Evolutionary conservation across 2,329 filamentous ascomycete genomes (phyloP).

Genomic region (Parascedosporium putredinis): DNA sequence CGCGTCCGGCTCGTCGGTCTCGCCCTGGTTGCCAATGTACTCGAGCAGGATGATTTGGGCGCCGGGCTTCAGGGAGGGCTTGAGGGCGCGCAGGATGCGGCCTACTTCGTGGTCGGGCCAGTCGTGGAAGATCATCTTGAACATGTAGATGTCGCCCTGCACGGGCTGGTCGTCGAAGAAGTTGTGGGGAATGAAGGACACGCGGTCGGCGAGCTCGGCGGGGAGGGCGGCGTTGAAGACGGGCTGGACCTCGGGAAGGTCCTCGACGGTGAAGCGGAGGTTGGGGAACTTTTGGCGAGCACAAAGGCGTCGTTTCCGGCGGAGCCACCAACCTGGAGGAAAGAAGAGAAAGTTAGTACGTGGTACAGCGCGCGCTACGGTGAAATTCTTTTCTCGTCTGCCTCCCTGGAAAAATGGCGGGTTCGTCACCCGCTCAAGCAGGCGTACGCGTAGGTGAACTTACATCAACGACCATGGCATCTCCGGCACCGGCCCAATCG

Average conservation of each 20-base stretch:
- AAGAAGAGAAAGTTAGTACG: neutral
- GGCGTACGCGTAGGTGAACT: slow-evolving; percentile 8
- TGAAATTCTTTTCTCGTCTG: too few species aligned
- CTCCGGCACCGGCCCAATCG: slow-evolving; percentile 43
- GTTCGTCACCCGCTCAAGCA: too few species aligned
- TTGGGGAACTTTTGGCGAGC: slow-evolving; percentile 39
- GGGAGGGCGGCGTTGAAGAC: slow-evolving; percentile 32
- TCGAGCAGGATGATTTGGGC: slow-evolving; percentile 36
- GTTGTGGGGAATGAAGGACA: slow-evolving; percentile 39
- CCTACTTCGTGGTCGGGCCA: slow-evolving; percentile 44
- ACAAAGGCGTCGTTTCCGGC: slow-evolving; percentile 47
- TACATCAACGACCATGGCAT: slow-evolving; percentile 43
- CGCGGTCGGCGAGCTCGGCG: slow-evolving; percentile 16
- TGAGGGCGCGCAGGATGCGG: slow-evolving; percentile 36
- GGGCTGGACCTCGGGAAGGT: slow-evolving; percentile 36
- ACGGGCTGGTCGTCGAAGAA: slow-evolving; percentile 48
- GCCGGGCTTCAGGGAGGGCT: slow-evolving; percentile 45
- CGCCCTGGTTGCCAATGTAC: slow-evolving; percentile 30
- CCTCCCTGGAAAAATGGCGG: too few species aligned
- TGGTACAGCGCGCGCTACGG: too few species aligned
- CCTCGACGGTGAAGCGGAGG: slow-evolving; percentile 46
- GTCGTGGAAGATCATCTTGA: slow-evolving; percentile 53
- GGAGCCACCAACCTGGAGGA: slow-evolving; percentile 48
- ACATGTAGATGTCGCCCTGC: slow-evolving; percentile 46
- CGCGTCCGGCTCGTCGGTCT: slow-evolving; percentile 23